These are phyloP conservation scores for Lotmaria passim DNA, from an alignment of 208 protist genomes.

Conservation along the genomic window DNA sequence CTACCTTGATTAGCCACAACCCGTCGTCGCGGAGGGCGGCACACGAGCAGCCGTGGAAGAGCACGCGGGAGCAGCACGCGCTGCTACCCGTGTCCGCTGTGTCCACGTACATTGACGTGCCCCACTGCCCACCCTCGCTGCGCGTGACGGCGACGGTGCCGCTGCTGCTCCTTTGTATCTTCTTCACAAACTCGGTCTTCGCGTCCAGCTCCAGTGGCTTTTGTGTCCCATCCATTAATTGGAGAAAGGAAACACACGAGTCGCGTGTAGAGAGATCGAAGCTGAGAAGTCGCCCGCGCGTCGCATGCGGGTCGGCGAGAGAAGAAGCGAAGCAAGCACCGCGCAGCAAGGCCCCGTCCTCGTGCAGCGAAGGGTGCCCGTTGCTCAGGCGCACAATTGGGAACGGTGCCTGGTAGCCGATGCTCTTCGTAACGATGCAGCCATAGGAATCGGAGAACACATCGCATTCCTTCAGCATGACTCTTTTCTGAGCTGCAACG, in stretches of 20 bases:
- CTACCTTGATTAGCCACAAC: slow-evolving; percentile 25
- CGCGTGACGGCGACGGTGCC: slow-evolving; percentile 22
- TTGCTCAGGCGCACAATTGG: slow-evolving; percentile 45
- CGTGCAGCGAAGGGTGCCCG: neutral
- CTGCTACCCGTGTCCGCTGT: neutral
- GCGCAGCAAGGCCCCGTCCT: neutral
- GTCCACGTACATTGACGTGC: slow-evolving; percentile 28
- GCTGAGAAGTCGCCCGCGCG: slow-evolving; percentile 30
- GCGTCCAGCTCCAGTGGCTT: slow-evolving; percentile 19
- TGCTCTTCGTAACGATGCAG: slow-evolving; percentile 52
- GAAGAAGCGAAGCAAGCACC: slow-evolving; percentile 29
- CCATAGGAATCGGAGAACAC: slow-evolving; percentile 60
- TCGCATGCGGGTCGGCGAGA: neutral
- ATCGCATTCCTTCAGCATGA: slow-evolving; percentile 44
- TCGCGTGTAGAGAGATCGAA: slow-evolving; percentile 11
- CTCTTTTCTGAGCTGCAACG: too few relatives aligned
- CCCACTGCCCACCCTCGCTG: slow-evolving; percentile 1
- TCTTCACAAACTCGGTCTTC: slow-evolving; percentile 19
- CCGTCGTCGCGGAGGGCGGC: slow-evolving; percentile 11
- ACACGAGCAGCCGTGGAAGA: slow-evolving; percentile 4
- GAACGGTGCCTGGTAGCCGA: slow-evolving; percentile 55
- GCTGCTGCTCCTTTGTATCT: slow-evolving; percentile 5
- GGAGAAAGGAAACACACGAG: slow-evolving; percentile 29
- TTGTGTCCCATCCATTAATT: slow-evolving; percentile 13
- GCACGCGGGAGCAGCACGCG: neutral